Evolutionary conservation across 1,139 yeast species (phyloP), one percentile per base, ranked within the genome.

Genomic region (Protomyces pachydermus): DNA sequence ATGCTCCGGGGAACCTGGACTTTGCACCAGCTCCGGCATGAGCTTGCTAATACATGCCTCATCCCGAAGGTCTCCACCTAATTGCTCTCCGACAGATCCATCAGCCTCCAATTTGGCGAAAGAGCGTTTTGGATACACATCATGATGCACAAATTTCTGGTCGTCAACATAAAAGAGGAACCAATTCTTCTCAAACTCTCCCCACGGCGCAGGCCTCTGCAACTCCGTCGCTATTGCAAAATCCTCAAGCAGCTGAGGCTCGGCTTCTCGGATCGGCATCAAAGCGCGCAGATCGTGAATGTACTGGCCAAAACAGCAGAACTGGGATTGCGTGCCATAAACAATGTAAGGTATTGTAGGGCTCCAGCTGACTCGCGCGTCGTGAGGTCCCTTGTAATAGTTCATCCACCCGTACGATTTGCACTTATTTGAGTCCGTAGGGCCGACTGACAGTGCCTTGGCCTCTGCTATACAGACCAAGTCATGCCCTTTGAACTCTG

Each of bases 301-400:
- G 12, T 23, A 58, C 20, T 58, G 62, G 9, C 62, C 62, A 18
- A 52, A 58, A n/a, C 62, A 58, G 14, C 56, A 37, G 16, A 38
- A 52, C 3, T 23, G 52, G 3, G 62, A 58, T 16, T 58, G 53
- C 8, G 62, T 50, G 9, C 62, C 62, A 20, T 52, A 58, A 8
- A 58, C 12, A 18, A 52, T 50, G 20, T 46, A 28, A 3, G 62
- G 62, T 10, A 25, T 51, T 2, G 45, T 35, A 8, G 62, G 62
- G 16, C 62, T 50, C 28, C 54, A 58, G 45, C 53, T 51, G 39
- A 58, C 51, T 1, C 62, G 51, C 23, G 62, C 62, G 28, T 58
- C 62, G 46, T 58, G 62, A 4, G 62, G 62, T n/a, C 62, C 62
- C 9, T 51, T 45, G 12, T 52, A 39, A 4, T 9, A 37, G 23